phyloP scores from a whole-genome alignment of 148 eudicot genomes.

The Mesembryanthemum crystallinum region DNA sequence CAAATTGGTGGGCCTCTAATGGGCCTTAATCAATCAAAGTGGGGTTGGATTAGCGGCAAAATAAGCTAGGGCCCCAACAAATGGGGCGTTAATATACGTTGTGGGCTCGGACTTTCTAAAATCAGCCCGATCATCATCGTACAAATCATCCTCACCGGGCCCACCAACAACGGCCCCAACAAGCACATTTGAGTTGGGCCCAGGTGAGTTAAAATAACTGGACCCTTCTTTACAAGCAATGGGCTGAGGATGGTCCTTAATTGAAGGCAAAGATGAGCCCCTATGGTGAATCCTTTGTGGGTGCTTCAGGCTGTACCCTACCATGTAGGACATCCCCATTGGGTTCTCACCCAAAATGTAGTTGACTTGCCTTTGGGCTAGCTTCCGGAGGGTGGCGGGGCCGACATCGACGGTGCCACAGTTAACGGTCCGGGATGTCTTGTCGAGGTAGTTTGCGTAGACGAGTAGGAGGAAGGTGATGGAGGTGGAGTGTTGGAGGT shows the following conservation, averaged over 20 bases:
- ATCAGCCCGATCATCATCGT: conserved; percentile 74
- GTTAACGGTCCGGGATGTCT: conserved; percentile 35
- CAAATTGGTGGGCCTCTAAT: background rate
- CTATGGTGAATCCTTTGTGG: conserved; percentile 85
- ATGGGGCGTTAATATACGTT: conserved; percentile 90
- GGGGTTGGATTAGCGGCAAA: conserved; percentile 60
- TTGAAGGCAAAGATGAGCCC: conserved; percentile 75
- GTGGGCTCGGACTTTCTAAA: conserved; percentile 83
- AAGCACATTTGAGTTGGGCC: conserved; percentile 65
- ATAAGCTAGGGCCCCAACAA: conserved; percentile 86
- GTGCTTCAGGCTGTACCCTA: conserved; percentile 59
- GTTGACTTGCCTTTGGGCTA: conserved; percentile 81
- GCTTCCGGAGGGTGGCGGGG: conserved; percentile 43
- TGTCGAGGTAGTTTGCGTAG: conserved; percentile 70
- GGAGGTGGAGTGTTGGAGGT: conserved; percentile 78
- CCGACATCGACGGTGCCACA: conserved; percentile 52
- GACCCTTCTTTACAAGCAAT: conserved; percentile 81
- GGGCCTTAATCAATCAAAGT: conserved; percentile 27
- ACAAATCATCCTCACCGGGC: conserved; percentile 70
- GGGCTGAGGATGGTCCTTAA: conserved; percentile 51
- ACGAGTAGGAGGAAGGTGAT: conserved; percentile 68
- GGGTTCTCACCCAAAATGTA: conserved; percentile 93
- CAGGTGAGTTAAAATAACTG: conserved; percentile 55
- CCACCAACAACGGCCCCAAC: conserved; percentile 93
- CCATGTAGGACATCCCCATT: conserved; percentile 84